Evolutionary conservation across 1,284 basidiomycete species (phyloP).

Genomic region (Trametes hirsuta): DNA sequence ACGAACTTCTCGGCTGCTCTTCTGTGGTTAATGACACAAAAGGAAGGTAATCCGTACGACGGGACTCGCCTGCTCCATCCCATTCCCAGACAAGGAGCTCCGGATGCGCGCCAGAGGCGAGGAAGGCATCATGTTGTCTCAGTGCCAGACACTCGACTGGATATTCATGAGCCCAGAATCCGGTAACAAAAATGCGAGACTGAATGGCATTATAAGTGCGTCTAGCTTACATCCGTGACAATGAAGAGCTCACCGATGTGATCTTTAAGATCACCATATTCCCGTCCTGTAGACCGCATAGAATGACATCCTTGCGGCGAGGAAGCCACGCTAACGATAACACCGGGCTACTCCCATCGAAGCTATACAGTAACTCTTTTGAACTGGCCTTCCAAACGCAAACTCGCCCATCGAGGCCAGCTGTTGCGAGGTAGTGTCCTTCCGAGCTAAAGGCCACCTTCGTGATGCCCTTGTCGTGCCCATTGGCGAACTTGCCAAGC

Average conservation of each 20-base stretch:
- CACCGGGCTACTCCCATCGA: background rate
- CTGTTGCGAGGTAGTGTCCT: slow-evolving; percentile 2
- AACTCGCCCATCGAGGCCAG: slow-evolving; percentile 1
- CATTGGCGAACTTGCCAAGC: background rate
- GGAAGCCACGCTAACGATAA: slow-evolving; percentile 6
- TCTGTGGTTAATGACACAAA: no score
- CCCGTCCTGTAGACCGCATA: slow-evolving; percentile 1
- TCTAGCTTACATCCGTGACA: no score
- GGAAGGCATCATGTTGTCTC: background rate
- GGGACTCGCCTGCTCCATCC: no score
- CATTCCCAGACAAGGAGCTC: no score
- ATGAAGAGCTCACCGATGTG: background rate
- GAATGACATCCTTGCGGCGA: background rate
- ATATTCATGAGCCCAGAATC: slow-evolving; percentile 7
- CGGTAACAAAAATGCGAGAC: background rate
- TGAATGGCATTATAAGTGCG: background rate
- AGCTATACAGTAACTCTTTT: background rate
- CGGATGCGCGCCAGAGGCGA: slow-evolving; percentile 8
- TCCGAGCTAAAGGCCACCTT: slow-evolving; percentile 2
- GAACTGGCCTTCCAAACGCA: slow-evolving; percentile 4
- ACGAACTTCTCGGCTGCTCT: no score
- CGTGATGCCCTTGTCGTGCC: slow-evolving; percentile 1
- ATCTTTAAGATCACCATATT: background rate
- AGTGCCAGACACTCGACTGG: slow-evolving; percentile 9
- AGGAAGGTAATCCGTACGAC: no score